A percentile compares a stretch with the other conserved stretches of the same genome.
phyloP scores from a whole-genome alignment of 495 filamentous ascomycete species.

The Chaetomium fimeti region DNA sequence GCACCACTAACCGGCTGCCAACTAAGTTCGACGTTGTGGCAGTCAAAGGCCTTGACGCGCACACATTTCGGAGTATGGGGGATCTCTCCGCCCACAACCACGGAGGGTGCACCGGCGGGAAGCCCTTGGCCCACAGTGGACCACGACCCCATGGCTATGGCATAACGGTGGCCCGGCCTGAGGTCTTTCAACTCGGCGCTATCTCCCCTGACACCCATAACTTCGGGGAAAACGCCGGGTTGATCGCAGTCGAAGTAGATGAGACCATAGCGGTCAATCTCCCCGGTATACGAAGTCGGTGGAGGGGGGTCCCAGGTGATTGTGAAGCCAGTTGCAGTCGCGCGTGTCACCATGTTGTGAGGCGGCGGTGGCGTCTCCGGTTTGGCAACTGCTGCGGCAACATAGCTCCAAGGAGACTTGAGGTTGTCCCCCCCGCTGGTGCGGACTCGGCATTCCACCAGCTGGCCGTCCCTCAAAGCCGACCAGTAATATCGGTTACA shows the following conservation, averaged over 20 bases:
- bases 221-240: slow-evolving; percentile 17
- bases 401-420: slow-evolving; percentile 21
- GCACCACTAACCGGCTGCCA: slow-evolving; percentile 13
- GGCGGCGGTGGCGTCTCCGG: slow-evolving; percentile 25
- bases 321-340: slow-evolving; percentile 16
- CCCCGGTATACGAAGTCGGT: not conserved
- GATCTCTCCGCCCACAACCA: slow-evolving; percentile 22
- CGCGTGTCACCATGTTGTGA: slow-evolving; percentile 16
- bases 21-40: slow-evolving; percentile 10
- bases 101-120: slow-evolving; percentile 10
- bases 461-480: slow-evolving; percentile 1
- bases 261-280: slow-evolving; percentile 28
- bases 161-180: slow-evolving; percentile 20
- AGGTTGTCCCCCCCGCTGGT: slow-evolving; percentile 20
- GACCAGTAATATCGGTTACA: slow-evolving; percentile 17
- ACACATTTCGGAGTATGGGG: slow-evolving; percentile 12
- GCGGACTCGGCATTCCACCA: slow-evolving; percentile 26
- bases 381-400: slow-evolving; percentile 20
- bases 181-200: slow-evolving; percentile 16
- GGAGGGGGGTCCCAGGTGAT: slow-evolving; percentile 19
- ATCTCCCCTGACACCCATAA: slow-evolving; percentile 12
- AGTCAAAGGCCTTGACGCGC: slow-evolving; percentile 1
- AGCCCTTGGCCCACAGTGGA: slow-evolving; percentile 17
- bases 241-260: slow-evolving; percentile 13
- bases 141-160: slow-evolving; percentile 26